Evolutionary conservation across 768 basidiomycete genomes (phyloP).

Genomic region (Leccinum obscurum): DNA sequence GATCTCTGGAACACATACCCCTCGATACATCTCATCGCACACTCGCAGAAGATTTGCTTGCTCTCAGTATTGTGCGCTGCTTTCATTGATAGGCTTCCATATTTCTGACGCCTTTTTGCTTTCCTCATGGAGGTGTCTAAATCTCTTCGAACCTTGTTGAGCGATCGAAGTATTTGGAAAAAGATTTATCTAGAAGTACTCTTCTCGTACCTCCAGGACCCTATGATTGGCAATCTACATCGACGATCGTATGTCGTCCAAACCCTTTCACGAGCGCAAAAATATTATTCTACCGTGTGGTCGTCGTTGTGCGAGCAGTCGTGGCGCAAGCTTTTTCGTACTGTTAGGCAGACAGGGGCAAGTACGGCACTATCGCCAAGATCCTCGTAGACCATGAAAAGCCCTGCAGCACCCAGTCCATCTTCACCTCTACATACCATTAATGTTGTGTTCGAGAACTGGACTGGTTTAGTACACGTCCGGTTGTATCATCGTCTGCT

Average conservation of each 20-base stretch:
- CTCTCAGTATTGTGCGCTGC: conserved; percentile 5
- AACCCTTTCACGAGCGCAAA: conserved; percentile 7
- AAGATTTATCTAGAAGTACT: neutral
- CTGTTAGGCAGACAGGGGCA: conserved; percentile 5
- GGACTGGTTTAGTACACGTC: conserved; percentile 2
- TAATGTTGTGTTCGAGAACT: neutral
- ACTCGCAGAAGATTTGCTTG: conserved; percentile 1
- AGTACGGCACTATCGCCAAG: conserved; percentile 4
- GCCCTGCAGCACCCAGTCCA: neutral
- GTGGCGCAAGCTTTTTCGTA: conserved; percentile 1
- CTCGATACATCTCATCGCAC: conserved; percentile 5
- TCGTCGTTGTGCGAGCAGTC: conserved; percentile 3
- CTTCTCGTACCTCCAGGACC: conserved; percentile 10
- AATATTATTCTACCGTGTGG: conserved; percentile 5
- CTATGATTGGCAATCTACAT: conserved; percentile 12
- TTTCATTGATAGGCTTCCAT: neutral
- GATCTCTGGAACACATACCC: conserved; percentile 6
- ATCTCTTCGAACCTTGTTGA: conserved; percentile 1
- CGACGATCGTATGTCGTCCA: conserved; percentile 2
- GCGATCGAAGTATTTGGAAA: conserved; percentile 8
- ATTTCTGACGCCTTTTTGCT: neutral
- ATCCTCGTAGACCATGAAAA: conserved; percentile 1
- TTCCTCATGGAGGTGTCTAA: conserved; percentile 5
- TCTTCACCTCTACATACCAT: conserved; percentile 1
- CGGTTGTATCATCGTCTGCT: conserved; percentile 11